phyloP scores from a whole-genome alignment of 2,329 filamentous ascomycete genomes.

The Periglandula ipomoeae region DNA sequence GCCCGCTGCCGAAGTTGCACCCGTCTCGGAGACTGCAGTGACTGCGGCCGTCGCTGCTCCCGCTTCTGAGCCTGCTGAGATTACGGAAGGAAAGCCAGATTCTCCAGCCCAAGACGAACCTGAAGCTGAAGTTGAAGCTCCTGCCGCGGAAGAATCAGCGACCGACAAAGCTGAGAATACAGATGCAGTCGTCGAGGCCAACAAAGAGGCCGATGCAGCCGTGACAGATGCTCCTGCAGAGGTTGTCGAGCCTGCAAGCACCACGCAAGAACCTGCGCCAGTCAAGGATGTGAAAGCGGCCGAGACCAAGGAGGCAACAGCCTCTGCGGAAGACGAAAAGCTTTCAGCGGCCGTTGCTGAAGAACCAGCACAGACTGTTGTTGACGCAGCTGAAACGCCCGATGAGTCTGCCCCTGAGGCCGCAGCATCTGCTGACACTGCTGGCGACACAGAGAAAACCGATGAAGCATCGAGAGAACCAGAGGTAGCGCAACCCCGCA shows the following conservation, averaged over 20 bases:
- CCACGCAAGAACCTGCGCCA: neutral
- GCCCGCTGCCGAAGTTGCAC: neutral
- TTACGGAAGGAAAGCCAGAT: neutral
- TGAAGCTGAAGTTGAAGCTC: neutral
- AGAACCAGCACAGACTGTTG: slow-evolving; percentile 1
- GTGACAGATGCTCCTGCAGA: neutral
- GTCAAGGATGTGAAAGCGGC: slow-evolving; percentile 8
- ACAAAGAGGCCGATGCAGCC: neutral
- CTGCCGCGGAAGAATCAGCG: neutral
- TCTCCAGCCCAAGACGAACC: neutral
- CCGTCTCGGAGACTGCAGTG: slow-evolving; percentile 1
- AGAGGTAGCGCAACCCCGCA: neutral
- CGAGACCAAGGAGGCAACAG: slow-evolving; percentile 12
- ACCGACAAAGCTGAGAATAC: neutral
- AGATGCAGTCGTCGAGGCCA: neutral
- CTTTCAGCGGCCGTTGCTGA: slow-evolving; percentile 1
- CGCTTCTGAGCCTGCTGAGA: neutral
- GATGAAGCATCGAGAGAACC: neutral
- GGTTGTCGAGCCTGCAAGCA: neutral
- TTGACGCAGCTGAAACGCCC: too few relatives aligned
- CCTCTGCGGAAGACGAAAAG: slow-evolving; percentile 7
- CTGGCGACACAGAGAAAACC: too few relatives aligned
- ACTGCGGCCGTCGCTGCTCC: neutral
- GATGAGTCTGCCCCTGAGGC: neutral
- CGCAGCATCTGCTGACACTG: neutral